Conservation (phyloP, 1,139 yeast genomes). For the Pichia norvegensis region DNA sequence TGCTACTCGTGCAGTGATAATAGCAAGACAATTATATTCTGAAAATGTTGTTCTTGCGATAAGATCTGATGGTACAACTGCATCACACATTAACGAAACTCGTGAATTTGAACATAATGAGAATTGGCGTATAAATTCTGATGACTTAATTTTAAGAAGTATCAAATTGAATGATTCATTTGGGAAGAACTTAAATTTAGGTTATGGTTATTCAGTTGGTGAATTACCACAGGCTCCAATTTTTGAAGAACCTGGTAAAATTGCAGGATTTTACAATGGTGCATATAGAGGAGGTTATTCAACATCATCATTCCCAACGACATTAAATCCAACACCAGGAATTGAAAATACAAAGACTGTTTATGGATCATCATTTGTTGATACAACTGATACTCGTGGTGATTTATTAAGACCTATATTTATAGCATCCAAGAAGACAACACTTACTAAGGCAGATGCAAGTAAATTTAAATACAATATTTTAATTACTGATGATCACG, state of each 20-base stretch:
- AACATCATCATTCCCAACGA: slow-evolving; percentile 6
- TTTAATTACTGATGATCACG: slow-evolving; percentile 64
- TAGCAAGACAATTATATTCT: slow-evolving; percentile 56
- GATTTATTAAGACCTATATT: slow-evolving; percentile 9
- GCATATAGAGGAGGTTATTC: slow-evolving; percentile 15
- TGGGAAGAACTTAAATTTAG: slow-evolving; percentile 23
- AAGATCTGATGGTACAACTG: slow-evolving; percentile 50
- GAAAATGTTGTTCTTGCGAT: slow-evolving; percentile 41
- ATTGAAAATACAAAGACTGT: neutral
- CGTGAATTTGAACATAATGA: slow-evolving; percentile 57
- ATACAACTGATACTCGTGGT: slow-evolving; percentile 10
- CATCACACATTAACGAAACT: slow-evolving; percentile 48
- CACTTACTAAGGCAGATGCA: slow-evolving; percentile 29
- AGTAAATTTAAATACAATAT: slow-evolving; percentile 47
- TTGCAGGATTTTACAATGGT: slow-evolving; percentile 15
- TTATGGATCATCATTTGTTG: neutral
- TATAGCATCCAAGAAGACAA: slow-evolving; percentile 10
- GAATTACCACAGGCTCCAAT: slow-evolving; percentile 15
- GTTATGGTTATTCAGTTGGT: slow-evolving; percentile 19
- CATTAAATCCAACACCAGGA: slow-evolving; percentile 3
- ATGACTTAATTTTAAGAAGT: slow-evolving; percentile 51
- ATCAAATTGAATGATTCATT: slow-evolving; percentile 34
- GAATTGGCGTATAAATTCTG: slow-evolving; percentile 54
- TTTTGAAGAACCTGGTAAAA: slow-evolving; percentile 12
- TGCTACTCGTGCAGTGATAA: slow-evolving; percentile 71